A percentile compares a stretch with the other conserved stretches of the same genome.
Conservation (phyloP, 331 rosid species). For the Malus hybrid region DNA sequence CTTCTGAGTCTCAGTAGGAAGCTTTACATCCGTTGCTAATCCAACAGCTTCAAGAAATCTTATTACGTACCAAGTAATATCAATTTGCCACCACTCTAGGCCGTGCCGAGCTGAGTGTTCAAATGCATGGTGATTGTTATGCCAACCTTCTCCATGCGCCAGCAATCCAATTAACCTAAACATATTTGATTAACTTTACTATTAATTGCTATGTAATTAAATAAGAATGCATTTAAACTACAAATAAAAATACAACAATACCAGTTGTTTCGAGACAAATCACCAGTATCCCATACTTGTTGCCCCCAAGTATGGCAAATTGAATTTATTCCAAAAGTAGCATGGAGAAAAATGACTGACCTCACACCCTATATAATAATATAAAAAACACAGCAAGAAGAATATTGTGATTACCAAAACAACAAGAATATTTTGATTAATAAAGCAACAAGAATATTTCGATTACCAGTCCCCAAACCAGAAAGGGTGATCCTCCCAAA, state of each 20-base stretch:
- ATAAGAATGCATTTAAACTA: constrained; percentile 18
- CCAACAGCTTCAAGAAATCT: constrained; percentile 54
- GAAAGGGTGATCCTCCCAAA: constrained; percentile 12
- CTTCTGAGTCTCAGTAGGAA: constrained; percentile 52
- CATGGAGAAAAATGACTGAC: constrained; percentile 51
- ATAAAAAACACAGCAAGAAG: not conserved
- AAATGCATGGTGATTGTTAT: constrained; percentile 90
- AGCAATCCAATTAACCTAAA: constrained; percentile 64
- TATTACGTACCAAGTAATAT: constrained; percentile 67
- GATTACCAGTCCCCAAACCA: constrained; percentile 28
- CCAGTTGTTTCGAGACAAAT: constrained; percentile 43
- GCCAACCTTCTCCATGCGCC: constrained; percentile 94
- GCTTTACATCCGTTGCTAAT: constrained; percentile 61
- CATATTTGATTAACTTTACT: not conserved
- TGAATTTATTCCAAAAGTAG: constrained; percentile 45
- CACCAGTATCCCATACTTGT: constrained; percentile 65
- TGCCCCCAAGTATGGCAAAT: constrained; percentile 79
- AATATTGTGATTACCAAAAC: no score
- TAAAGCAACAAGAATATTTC: not conserved
- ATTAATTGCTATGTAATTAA: no score
- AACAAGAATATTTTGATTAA: not conserved
- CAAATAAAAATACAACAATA: not conserved
- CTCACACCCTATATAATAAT: constrained; percentile 53
- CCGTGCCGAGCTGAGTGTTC: constrained; percentile 86
- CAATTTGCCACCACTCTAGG: constrained; percentile 83